These are phyloP conservation scores for Aspergillus piperis DNA, from an alignment of 2,329 filamentous ascomycete genomes.

Conservation along the genomic window DNA sequence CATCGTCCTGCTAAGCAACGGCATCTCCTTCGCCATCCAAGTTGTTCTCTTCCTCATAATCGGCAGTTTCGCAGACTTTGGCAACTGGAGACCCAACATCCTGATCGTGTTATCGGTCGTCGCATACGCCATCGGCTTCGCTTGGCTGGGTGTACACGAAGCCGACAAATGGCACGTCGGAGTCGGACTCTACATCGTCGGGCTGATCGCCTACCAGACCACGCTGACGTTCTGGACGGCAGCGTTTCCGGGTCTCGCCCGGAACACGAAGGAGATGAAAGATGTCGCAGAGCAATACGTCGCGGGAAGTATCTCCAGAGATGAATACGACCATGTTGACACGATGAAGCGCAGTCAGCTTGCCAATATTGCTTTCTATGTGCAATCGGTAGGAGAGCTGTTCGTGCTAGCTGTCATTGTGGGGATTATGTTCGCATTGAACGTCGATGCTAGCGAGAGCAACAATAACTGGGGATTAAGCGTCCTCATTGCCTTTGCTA, in stretches of 20 bases:
- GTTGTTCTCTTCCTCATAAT: constrained; percentile 53
- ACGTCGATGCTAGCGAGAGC: constrained; percentile 59
- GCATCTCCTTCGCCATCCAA: constrained; percentile 68
- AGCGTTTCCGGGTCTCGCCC: constrained; percentile 60
- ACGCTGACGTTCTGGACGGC: constrained; percentile 70
- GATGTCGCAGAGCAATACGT: constrained; percentile 53
- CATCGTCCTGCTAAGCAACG: constrained; percentile 66
- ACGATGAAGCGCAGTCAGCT: constrained; percentile 65
- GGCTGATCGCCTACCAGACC: constrained; percentile 66
- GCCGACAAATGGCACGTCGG: constrained; percentile 61
- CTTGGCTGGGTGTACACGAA: constrained; percentile 66
- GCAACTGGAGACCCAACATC: constrained; percentile 64
- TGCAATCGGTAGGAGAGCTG: constrained; percentile 64
- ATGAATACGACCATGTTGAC: constrained; percentile 63
- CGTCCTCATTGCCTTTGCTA: constrained; percentile 66
- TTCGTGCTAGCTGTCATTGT: constrained; percentile 66
- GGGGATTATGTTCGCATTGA: constrained; percentile 62
- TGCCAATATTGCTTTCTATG: constrained; percentile 64
- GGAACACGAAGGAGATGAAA: constrained; percentile 56
- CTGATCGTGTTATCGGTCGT: constrained; percentile 62
- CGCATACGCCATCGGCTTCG: constrained; percentile 66
- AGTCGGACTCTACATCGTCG: constrained; percentile 66
- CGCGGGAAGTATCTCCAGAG: constrained; percentile 55
- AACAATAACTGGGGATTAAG: constrained; percentile 69
- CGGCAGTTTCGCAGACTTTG: constrained; percentile 61